Percentiles rank a stretch among this genome's conserved stretches.
Conservation (phyloP, 2,329 filamentous ascomycete species). For the Aspergillus sp. region DNA sequence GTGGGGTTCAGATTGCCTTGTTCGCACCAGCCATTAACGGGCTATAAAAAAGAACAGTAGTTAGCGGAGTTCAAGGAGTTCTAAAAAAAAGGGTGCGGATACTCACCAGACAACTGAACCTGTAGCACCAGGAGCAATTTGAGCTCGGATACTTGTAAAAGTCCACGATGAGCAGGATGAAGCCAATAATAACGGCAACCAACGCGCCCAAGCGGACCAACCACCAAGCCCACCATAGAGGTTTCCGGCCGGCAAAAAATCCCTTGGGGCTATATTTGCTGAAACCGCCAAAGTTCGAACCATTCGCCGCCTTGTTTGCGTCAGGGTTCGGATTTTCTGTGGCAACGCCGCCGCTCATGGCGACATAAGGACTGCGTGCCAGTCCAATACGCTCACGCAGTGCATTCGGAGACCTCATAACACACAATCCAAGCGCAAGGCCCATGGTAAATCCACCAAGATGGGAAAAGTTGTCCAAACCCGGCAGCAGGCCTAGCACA, state of each 20-base stretch:
- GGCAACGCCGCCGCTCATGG: slow-evolving; percentile 56
- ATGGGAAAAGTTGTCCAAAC: slow-evolving; percentile 94
- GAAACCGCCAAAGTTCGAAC: not conserved
- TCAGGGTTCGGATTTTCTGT: slow-evolving; percentile 20
- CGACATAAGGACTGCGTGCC: slow-evolving; percentile 68
- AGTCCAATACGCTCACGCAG: slow-evolving; percentile 72
- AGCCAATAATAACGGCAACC: slow-evolving; percentile 77
- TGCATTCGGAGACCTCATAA: slow-evolving; percentile 83
- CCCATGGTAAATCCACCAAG: slow-evolving; percentile 96
- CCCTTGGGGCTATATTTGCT: slow-evolving; percentile 42
- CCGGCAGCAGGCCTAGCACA: slow-evolving; percentile 85
- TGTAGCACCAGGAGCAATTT: slow-evolving; percentile 90
- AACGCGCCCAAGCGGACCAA: slow-evolving; percentile 75
- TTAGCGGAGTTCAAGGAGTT: not conserved
- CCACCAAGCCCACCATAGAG: slow-evolving; percentile 98
- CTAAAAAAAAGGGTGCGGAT: not conserved
- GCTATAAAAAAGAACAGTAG: slow-evolving; percentile 27
- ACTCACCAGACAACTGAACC: slow-evolving; percentile 88
- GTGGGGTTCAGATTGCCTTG: slow-evolving; percentile 29
- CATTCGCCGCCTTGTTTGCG: slow-evolving; percentile 55
- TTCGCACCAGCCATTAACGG: slow-evolving; percentile 48
- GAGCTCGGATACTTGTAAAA: slow-evolving; percentile 75
- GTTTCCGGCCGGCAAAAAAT: slow-evolving; percentile 91
- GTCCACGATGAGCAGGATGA: slow-evolving; percentile 83
- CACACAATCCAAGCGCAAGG: slow-evolving; percentile 77